These are phyloP conservation scores for Parietichytrium sp. DNA, from an alignment of 108 stramenopile species.

Conservation along the genomic window DNA sequence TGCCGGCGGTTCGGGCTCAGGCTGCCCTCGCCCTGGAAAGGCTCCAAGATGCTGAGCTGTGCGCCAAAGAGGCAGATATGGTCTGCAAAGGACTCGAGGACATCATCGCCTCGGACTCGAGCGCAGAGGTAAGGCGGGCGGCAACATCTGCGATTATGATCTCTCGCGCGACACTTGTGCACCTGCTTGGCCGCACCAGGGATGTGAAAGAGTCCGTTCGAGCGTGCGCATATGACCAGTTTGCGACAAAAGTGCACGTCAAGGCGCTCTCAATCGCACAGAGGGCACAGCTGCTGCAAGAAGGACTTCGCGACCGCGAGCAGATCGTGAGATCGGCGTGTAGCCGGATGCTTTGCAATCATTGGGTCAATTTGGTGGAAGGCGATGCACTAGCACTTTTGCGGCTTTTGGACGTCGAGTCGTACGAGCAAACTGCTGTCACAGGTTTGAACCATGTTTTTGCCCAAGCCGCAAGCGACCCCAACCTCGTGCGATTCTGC, in stretches of 20 bases:
- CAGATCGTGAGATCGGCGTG: neutral
- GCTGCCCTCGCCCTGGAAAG: conserved; percentile 8
- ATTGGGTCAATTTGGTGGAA: neutral
- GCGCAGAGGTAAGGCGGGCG: conserved; percentile 30
- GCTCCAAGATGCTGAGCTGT: neutral
- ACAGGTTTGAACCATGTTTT: too few relatives aligned
- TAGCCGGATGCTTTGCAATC: neutral
- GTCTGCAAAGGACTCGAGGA: neutral
- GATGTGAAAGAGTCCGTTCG: neutral
- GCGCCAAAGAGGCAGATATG: neutral
- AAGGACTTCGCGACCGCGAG: neutral
- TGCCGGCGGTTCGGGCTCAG: neutral
- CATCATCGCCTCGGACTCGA: neutral
- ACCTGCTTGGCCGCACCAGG: neutral
- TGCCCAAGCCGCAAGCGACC: too few relatives aligned
- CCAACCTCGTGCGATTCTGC: too few relatives aligned
- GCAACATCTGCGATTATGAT: neutral
- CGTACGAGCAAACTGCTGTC: neutral
- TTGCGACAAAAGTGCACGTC: neutral
- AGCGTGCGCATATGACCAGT: neutral
- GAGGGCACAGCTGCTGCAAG: neutral
- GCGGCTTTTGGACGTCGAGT: neutral
- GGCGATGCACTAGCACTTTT: conserved; percentile 1
- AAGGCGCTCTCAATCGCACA: conserved; percentile 34
- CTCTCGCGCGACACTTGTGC: neutral